Conservation (phyloP, 306 rosid genomes). For the Cucurbita ficifolia region DNA sequence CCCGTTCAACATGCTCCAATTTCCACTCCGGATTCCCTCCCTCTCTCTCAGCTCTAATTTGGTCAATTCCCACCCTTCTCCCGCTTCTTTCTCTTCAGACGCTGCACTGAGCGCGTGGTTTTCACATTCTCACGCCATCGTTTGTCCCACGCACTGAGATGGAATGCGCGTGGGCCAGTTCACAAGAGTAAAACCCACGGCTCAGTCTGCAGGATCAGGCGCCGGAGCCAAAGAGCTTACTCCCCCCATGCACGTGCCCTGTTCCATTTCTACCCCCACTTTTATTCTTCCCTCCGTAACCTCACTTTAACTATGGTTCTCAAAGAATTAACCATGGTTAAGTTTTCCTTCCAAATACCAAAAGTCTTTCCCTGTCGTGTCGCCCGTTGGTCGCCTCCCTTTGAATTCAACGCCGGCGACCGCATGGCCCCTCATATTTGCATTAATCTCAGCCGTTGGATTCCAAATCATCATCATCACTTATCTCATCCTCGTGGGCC, state of each 20-base stretch:
- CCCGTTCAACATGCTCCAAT: slow-evolving; percentile 2
- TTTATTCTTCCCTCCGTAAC: background rate
- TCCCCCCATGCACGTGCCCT: background rate
- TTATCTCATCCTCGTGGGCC: too few relatives aligned
- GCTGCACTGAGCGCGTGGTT: background rate
- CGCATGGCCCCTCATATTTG: too few relatives aligned
- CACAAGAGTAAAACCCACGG: background rate
- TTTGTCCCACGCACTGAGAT: background rate
- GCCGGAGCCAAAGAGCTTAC: background rate
- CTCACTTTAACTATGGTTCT: background rate
- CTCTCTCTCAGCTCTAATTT: background rate
- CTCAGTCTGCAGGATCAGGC: background rate
- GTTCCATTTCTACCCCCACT: background rate
- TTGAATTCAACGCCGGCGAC: too few relatives aligned
- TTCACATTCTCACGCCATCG: background rate
- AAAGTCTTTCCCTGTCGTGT: background rate
- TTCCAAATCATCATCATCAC: background rate
- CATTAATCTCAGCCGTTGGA: background rate
- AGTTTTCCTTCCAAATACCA: background rate
- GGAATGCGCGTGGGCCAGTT: background rate
- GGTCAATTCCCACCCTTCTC: background rate
- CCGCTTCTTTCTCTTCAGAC: background rate
- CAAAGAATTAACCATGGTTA: background rate
- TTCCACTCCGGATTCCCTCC: background rate
- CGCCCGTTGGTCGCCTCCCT: background rate